A percentile compares a stretch with the other conserved stretches of the same genome.
Evolutionary conservation across 139 green algal species (phyloP).

Genomic region (Raphidocelis subcapitata): DNA sequence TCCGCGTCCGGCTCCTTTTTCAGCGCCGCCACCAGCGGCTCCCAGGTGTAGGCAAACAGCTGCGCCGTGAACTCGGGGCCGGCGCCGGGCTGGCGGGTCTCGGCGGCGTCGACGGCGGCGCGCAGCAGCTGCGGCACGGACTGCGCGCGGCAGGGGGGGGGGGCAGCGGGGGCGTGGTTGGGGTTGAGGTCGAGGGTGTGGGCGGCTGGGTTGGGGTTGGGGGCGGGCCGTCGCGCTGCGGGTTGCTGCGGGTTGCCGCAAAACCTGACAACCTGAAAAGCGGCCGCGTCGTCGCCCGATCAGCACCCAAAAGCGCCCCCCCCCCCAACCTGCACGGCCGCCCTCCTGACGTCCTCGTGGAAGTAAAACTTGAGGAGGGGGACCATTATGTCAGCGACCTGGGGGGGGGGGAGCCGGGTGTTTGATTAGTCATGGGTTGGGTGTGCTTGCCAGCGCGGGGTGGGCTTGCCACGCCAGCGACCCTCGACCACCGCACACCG

Average conservation of each 20-base stretch:
- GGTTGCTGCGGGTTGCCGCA: background rate
- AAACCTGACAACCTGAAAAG: background rate
- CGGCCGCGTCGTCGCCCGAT: background rate
- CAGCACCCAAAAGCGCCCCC: background rate
- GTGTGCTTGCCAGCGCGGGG: too few species aligned
- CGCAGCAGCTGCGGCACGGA: constrained; percentile 87
- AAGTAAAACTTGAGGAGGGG: constrained; percentile 96
- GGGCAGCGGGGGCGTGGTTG: constrained; percentile 24
- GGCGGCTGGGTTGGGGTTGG: background rate
- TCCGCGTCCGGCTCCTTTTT: constrained; percentile 74
- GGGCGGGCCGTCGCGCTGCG: too few species aligned
- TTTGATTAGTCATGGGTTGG: background rate
- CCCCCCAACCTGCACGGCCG: too few species aligned
- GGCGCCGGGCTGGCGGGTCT: constrained; percentile 38
- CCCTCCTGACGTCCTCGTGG: constrained; percentile 89
- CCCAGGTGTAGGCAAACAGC: constrained; percentile 38
- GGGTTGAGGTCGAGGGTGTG: too few species aligned
- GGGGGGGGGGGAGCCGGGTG: background rate
- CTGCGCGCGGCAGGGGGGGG: constrained; percentile 60
- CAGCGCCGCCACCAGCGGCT: constrained; percentile 46
- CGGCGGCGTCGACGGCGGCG: constrained; percentile 59
- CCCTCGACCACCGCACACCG: too few species aligned
- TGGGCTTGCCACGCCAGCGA: too few species aligned
- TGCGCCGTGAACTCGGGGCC: constrained; percentile 11
- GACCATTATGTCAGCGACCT: constrained; percentile 26